These are phyloP conservation scores for Aegilops longissima DNA, from an alignment of 176 grass and related monocot species.

Conservation along the genomic window DNA sequence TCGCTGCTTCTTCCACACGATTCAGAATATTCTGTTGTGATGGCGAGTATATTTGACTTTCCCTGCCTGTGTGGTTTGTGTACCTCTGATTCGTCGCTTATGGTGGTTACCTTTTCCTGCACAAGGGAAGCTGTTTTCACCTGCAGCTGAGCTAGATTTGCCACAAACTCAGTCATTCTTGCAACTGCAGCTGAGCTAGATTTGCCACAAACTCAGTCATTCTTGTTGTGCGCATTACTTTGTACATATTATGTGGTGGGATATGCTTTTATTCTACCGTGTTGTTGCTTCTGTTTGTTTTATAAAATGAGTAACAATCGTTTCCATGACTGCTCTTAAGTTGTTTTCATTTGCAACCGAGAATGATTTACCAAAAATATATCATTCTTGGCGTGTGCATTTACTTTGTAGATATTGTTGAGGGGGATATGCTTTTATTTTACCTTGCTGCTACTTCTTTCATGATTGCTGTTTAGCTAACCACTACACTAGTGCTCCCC, in stretches of 20 bases:
- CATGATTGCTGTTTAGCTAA: conserved; percentile 6
- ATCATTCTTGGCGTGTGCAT: not conserved
- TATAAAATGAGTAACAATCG: not conserved
- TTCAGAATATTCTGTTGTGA: conserved; percentile 37
- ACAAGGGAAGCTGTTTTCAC: not conserved
- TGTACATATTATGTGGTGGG: too few species aligned
- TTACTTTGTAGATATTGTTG: not conserved
- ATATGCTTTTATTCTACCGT: too few species aligned
- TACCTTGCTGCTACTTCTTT: not conserved
- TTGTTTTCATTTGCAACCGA: not conserved
- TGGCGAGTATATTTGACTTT: conserved; percentile 18
- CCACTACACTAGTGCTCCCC: not conserved
- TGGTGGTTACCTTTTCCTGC: not conserved
- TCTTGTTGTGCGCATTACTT: too few species aligned
- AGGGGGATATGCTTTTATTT: not conserved
- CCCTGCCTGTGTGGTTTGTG: conserved; percentile 2
- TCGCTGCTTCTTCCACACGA: conserved; percentile 3
- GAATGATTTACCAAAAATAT: not conserved
- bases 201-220: not conserved
- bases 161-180: not conserved
- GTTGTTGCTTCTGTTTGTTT: too few species aligned
- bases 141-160: not conserved
- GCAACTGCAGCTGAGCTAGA: not conserved
- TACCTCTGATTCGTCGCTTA: not conserved
- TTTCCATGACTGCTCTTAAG: not conserved